Conservation (phyloP, 2,329 filamentous ascomycete species). For the Ophiocordyceps camponoti-saundersi region DNA sequence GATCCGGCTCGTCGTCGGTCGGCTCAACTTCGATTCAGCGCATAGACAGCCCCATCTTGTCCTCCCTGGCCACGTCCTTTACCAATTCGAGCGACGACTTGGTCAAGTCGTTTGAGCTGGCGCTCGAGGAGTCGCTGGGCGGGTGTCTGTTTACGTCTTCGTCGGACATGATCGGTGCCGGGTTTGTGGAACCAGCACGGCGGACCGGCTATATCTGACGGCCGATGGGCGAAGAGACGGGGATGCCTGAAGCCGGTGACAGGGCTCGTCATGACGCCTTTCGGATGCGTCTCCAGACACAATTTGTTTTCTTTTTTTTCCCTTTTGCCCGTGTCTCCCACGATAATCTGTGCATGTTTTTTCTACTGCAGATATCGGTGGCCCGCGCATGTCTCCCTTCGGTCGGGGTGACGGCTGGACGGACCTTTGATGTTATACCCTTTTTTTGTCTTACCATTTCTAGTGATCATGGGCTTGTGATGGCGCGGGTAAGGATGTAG, state of each 20-base stretch:
- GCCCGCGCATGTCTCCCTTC: no score
- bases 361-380: no score
- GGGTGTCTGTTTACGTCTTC: not conserved
- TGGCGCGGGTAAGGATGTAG: no score
- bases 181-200: not conserved
- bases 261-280: no score
- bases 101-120: conserved; percentile 13
- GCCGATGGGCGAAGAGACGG: no score
- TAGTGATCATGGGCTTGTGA: no score
- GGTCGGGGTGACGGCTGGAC: not conserved
- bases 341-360: no score
- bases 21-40: not conserved
- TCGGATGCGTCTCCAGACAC: no score
- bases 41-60: conserved; percentile 15
- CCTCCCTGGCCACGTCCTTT: conserved; percentile 16
- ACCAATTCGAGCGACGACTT: conserved; percentile 15
- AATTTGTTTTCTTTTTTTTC: no score
- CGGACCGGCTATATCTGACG: not conserved
- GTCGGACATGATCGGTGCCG: not conserved
- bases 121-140: conserved; percentile 5
- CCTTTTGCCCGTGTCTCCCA: no score
- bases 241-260: no score
- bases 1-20: not conserved
- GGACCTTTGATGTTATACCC: not conserved
- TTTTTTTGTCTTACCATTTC: not conserved